Conservation (phyloP, 331 rosid genomes). For the Quercus lobata region DNA sequence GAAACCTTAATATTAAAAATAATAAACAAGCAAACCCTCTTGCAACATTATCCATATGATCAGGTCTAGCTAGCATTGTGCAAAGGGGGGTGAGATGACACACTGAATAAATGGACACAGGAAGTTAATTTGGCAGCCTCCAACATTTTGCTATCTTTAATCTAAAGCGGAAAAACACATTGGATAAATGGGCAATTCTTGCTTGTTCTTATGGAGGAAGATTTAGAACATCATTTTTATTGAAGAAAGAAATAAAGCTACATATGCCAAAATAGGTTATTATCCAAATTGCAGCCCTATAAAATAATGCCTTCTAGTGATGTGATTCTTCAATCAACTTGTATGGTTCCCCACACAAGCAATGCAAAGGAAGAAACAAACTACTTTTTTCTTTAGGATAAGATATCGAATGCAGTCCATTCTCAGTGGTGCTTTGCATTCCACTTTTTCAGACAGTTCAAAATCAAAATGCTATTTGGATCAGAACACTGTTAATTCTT, state of each 20-base stretch:
- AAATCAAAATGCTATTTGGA: constrained; percentile 24
- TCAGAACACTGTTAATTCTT: background rate
- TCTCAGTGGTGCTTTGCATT: constrained; percentile 17
- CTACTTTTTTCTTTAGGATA: constrained; percentile 29
- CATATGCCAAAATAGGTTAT: background rate
- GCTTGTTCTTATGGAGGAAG: background rate
- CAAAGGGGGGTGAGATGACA: background rate
- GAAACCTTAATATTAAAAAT: too few relatives aligned
- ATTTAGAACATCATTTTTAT: constrained; percentile 18
- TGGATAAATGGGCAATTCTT: background rate
- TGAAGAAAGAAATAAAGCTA: constrained; percentile 15
- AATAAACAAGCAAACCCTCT: too few relatives aligned
- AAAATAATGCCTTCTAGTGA: background rate
- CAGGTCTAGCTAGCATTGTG: background rate
- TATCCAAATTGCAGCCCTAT: constrained; percentile 13
- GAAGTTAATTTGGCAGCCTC: background rate
- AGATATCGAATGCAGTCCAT: constrained; percentile 29
- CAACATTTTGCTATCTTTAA: background rate
- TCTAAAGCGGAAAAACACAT: background rate
- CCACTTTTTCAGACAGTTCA: constrained; percentile 24
- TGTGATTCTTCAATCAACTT: constrained; percentile 27
- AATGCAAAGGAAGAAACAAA: constrained; percentile 15
- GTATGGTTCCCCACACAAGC: constrained; percentile 24
- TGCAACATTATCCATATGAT: too few relatives aligned
- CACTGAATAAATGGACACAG: background rate